Evolutionary conservation across 768 basidiomycete genomes (phyloP).

Genomic region (Rhizopogon roseolus): DNA sequence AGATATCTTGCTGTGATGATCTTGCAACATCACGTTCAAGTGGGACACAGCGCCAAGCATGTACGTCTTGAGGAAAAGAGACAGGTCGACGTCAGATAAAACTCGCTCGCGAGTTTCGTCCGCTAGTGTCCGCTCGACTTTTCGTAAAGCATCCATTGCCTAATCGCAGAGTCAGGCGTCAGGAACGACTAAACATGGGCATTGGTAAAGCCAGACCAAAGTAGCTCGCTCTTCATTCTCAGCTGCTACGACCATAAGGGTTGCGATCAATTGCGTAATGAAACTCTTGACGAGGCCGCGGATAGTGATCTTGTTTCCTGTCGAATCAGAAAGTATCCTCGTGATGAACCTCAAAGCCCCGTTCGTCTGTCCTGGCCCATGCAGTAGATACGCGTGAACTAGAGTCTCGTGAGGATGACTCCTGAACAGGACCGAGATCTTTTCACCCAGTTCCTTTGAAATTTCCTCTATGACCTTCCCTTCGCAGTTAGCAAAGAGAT

Average conservation of each 20-base stretch:
- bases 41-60: conserved; percentile 83
- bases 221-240: conserved; percentile 42
- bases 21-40: conserved; percentile 84
- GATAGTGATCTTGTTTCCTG: conserved; percentile 36
- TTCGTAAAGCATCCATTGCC: conserved; percentile 41
- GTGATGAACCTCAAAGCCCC: conserved; percentile 60
- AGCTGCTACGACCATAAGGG: conserved; percentile 74
- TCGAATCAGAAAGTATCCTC: conserved; percentile 45
- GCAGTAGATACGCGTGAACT: conserved; percentile 60
- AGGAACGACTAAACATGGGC: background rate
- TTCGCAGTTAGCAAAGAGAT: conserved; percentile 61
- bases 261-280: conserved; percentile 64
- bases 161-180: conserved; percentile 31
- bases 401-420: conserved; percentile 58
- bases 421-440: conserved; percentile 46
- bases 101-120: conserved; percentile 21
- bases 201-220: conserved; percentile 33
- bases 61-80: conserved; percentile 62
- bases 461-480: conserved; percentile 55
- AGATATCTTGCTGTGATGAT: conserved; percentile 76
- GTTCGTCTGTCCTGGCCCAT: conserved; percentile 48
- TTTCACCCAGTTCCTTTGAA: conserved; percentile 43
- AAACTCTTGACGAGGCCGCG: conserved; percentile 60
- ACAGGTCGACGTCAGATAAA: conserved; percentile 35
- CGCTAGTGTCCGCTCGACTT: conserved; percentile 32